phyloP scores from a whole-genome alignment of 2,329 filamentous ascomycete genomes.

The Exserohilum turcica region DNA sequence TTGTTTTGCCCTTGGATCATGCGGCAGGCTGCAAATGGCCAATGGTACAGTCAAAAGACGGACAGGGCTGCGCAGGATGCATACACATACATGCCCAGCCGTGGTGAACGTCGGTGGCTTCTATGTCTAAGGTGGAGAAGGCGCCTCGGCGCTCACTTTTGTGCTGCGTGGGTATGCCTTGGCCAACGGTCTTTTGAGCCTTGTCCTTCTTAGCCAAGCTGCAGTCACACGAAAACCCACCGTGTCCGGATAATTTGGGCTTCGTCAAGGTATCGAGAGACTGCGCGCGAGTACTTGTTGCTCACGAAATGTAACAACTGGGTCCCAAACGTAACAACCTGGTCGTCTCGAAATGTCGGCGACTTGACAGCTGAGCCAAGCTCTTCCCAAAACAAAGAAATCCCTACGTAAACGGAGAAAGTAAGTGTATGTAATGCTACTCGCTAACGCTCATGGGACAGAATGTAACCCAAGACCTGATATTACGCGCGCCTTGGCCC shows the following conservation, averaged over 20 bases:
- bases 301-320: too few relatives aligned
- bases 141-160: background rate
- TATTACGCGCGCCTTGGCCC: constrained; percentile 1
- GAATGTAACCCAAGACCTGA: background rate
- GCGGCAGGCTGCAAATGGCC: background rate
- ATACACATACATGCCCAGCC: background rate
- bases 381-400: background rate
- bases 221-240: background rate
- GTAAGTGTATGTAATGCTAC: background rate
- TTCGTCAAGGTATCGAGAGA: too few relatives aligned
- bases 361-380: too few relatives aligned
- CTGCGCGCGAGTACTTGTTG: too few relatives aligned
- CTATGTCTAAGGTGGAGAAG: constrained; percentile 3
- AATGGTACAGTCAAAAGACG: background rate
- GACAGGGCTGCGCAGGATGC: background rate
- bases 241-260: background rate
- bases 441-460: background rate
- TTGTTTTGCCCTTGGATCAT: constrained; percentile 1
- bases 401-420: background rate
- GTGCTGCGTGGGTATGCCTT: background rate
- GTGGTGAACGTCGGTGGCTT: constrained; percentile 4
- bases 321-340: too few relatives aligned
- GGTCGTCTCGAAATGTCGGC: too few relatives aligned
- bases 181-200: background rate
- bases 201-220: background rate